Base-by-base conservation (phyloP, 306 rosid species). In the Lathyrus aphaca region DNA sequence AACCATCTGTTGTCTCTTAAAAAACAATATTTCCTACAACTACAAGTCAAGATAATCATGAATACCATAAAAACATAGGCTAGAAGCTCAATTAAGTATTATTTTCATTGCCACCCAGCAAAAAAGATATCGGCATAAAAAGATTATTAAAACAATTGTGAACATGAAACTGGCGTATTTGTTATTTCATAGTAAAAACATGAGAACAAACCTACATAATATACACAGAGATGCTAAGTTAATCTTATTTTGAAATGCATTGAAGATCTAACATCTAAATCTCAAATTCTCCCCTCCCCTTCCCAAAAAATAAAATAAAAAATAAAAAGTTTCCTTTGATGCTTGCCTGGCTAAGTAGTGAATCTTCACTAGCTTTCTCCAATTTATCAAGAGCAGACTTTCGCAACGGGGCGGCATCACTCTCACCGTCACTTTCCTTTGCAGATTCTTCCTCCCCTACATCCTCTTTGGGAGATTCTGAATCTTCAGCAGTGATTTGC, bases 341-440 rank as follows among this genome's bases (percentile, higher is more conserved):
- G 66, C 81, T 86, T 89, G 83, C 99, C 99, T 95, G 95, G 71
- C 99, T 84, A 71, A 95, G 79, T 13, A 89, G 19, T 11, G 99
- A 82, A 62, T 95, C 96, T 37, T 84, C 96, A 68, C 99, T 80
- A 58, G 96, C 99, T 71, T 91, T 94, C 95, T 88, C 99, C 84
- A 94, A 80, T 77, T 73, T 91, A 16, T 89, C 89, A 72, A 95
- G 60, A 74, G 97, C 95, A 78, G 89, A 80, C 82, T 67, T 86
- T 30, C 91, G 86, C 44, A 69, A 64, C 43, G 79, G 85, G 12
- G 72, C 83, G 29, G 77, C 80, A 13, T 73, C 83, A 27, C 45
- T 25, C 75, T 86, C 96, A 37, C 84, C 88, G 6, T 71, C 89
- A 4, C 74, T 85, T 76, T 83, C 92, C 76, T 57, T 79, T 30